Conservation (phyloP, 73 alveolate genomes). For the Uronychia setigera region DNA sequence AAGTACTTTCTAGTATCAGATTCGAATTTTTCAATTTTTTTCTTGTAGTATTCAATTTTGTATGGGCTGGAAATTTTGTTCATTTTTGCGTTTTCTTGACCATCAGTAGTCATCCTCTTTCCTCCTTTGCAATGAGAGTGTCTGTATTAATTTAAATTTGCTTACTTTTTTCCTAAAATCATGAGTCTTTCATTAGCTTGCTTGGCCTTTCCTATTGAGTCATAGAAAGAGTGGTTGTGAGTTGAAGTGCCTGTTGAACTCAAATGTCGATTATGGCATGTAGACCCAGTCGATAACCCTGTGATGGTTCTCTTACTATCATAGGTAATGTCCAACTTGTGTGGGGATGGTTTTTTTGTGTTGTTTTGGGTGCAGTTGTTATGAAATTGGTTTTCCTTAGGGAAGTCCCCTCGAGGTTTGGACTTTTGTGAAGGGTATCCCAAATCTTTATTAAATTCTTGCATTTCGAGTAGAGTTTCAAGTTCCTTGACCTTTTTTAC, state of each 20-base stretch:
- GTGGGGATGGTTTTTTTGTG: background rate
- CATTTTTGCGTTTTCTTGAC: background rate
- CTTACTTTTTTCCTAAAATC: background rate
- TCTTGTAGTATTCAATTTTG: background rate
- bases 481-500: background rate
- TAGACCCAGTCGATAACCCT: background rate
- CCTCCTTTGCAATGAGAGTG: background rate
- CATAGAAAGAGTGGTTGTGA: background rate
- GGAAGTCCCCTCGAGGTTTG: too few species aligned
- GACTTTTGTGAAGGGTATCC: background rate
- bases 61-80: background rate
- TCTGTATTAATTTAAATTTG: background rate
- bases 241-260: background rate
- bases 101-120: background rate
- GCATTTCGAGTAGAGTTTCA: background rate
- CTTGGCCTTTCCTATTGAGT: background rate
- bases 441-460: background rate
- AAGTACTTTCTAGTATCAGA: background rate
- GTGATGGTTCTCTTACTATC: background rate
- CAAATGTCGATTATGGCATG: background rate
- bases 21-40: background rate
- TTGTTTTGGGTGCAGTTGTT: background rate
- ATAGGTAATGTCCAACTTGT: background rate
- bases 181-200: background rate
- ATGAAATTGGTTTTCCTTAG: background rate